Percentiles rank a stretch among this genome's conserved stretches.
Conservation (phyloP, 768 basidiomycete species). For the Amanita muscaria region DNA sequence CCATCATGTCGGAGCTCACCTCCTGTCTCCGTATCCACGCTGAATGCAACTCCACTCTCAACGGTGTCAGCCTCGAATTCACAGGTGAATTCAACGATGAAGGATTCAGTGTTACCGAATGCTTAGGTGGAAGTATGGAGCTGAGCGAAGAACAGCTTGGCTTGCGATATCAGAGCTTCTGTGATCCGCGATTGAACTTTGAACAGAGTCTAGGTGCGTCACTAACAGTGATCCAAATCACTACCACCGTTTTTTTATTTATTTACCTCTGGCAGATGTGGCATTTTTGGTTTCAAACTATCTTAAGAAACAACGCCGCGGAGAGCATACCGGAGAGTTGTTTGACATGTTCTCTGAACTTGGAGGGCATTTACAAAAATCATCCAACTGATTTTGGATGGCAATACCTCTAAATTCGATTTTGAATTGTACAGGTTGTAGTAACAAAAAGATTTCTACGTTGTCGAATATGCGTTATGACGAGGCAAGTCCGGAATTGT, state of each 20-base stretch:
- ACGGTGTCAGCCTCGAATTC: constrained; percentile 83
- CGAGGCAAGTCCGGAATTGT: too few species aligned
- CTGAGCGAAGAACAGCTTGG: constrained; percentile 81
- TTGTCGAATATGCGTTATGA: too few species aligned
- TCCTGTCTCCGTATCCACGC: constrained; percentile 76
- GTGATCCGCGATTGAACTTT: constrained; percentile 90
- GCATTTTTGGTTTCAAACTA: constrained; percentile 81
- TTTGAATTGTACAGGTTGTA: too few species aligned
- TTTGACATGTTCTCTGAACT: constrained; percentile 30
- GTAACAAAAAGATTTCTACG: too few species aligned
- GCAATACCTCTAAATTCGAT: too few species aligned
- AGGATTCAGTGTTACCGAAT: constrained; percentile 94
- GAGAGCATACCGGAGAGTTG: constrained; percentile 18
- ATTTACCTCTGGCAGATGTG: constrained; percentile 41
- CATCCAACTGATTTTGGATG: too few species aligned
- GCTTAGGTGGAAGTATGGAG: constrained; percentile 94
- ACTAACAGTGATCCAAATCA: neutral
- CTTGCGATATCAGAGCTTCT: constrained; percentile 91
- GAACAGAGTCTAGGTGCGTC: constrained; percentile 85
- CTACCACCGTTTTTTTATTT: too few species aligned
- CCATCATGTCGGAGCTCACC: constrained; percentile 82
- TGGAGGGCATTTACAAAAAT: constrained; percentile 12
- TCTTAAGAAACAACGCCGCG: constrained; percentile 59
- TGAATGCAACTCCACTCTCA: constrained; percentile 62
- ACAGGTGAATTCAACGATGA: constrained; percentile 88